A percentile compares a stretch with the other conserved stretches of the same genome.
phyloP scores from a whole-genome alignment of 768 basidiomycete species.

The Trametes elegans region DNA sequence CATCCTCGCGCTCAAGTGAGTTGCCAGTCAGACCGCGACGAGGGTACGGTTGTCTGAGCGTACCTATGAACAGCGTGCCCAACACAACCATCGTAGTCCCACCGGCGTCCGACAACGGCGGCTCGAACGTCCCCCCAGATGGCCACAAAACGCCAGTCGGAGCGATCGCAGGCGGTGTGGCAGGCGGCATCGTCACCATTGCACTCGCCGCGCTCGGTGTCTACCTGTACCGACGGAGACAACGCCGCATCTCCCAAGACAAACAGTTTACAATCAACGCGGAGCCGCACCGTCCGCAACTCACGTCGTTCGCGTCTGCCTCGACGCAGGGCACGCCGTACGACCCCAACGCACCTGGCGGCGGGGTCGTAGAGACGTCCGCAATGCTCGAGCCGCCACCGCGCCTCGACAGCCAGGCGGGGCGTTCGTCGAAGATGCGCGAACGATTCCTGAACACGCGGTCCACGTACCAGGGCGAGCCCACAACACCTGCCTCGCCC shows the following conservation, averaged over 20 bases:
- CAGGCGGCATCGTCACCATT: slow-evolving; percentile 1
- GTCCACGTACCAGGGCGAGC: too few relatives aligned
- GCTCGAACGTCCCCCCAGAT: background rate
- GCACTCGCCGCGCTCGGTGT: background rate
- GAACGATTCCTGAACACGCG: too few relatives aligned
- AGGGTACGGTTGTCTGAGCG: background rate
- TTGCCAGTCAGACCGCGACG: background rate
- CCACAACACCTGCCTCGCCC: too few relatives aligned
- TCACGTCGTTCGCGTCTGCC: too few relatives aligned
- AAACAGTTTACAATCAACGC: too few relatives aligned
- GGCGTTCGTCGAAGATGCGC: too few relatives aligned
- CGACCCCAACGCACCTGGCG: too few relatives aligned
- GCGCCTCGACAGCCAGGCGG: too few relatives aligned
- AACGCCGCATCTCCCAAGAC: background rate
- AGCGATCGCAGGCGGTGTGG: slow-evolving; percentile 8
- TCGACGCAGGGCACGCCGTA: too few relatives aligned
- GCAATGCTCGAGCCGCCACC: too few relatives aligned
- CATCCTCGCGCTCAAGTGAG: slow-evolving; percentile 14
- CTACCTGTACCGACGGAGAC: background rate
- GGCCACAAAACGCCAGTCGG: background rate
- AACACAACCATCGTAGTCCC: background rate
- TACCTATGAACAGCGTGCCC: background rate
- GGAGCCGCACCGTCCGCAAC: too few relatives aligned
- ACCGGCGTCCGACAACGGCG: background rate
- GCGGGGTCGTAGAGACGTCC: too few relatives aligned